Evolutionary conservation across 306 rosid species (phyloP).

Genomic region (Gastrolobium bilobum): DNA sequence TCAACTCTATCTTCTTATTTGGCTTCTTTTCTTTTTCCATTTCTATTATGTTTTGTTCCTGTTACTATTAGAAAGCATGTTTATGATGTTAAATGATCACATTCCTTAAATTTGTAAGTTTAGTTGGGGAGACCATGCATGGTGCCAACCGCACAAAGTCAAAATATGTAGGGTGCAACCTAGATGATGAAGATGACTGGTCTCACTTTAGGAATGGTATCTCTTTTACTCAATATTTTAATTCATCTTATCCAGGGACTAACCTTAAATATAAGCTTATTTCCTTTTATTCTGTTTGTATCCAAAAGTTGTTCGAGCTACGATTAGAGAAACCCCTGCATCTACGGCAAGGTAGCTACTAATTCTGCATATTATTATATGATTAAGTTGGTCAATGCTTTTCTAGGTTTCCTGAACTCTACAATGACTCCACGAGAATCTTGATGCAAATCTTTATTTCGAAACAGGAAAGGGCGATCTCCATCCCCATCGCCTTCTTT

Average conservation of each 20-base stretch:
- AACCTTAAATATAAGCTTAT: constrained; percentile 43
- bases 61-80: constrained; percentile 18
- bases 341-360: constrained; percentile 66
- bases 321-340: constrained; percentile 87
- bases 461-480: constrained; percentile 79
- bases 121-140: constrained; percentile 90
- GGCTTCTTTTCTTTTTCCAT: background rate
- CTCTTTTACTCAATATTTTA: constrained; percentile 30
- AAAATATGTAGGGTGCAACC: constrained; percentile 76
- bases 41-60: constrained; percentile 1
- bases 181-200: constrained; percentile 93
- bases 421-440: constrained; percentile 13
- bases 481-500: constrained; percentile 78
- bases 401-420: background rate
- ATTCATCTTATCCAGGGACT: constrained; percentile 19
- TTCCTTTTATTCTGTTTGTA: constrained; percentile 44
- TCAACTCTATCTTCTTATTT: background rate
- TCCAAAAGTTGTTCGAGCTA: constrained; percentile 83
- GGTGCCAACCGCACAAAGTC: constrained; percentile 72
- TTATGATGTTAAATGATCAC: constrained; percentile 39
- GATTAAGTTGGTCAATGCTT: constrained; percentile 28
- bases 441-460: constrained; percentile 29
- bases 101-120: constrained; percentile 50
- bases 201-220: constrained; percentile 86
- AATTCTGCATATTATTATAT: constrained; percentile 14